Conservation (phyloP, 495 filamentous ascomycete species). For the Daldinia loculata region DNA sequence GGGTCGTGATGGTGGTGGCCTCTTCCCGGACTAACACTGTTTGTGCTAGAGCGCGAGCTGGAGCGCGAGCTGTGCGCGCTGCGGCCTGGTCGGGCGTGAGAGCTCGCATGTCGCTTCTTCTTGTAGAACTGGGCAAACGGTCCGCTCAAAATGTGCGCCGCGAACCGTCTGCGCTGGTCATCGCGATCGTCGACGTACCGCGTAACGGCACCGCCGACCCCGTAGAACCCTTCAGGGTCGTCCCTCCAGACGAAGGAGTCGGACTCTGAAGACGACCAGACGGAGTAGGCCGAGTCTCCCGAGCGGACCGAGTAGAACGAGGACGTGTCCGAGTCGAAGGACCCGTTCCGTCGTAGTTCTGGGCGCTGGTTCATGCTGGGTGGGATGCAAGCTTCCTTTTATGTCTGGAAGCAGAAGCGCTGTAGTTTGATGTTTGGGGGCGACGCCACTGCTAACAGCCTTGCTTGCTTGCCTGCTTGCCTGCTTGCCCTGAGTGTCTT, state of each 20-base stretch:
- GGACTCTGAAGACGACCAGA: conserved; percentile 45
- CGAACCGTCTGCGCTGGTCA: conserved; percentile 33
- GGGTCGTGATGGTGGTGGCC: conserved; percentile 3
- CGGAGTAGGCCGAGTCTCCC: conserved; percentile 32
- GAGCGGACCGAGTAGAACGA: conserved; percentile 36
- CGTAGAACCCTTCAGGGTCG: conserved; percentile 39
- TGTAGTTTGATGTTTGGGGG: conserved; percentile 8
- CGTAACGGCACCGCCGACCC: conserved; percentile 45
- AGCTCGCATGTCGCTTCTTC: conserved; percentile 31
- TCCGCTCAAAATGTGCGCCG: conserved; percentile 42
- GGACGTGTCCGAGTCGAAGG: conserved; percentile 37
- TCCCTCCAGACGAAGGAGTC: conserved; percentile 44
- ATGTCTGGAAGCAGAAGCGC: not conserved
- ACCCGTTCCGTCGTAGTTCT: conserved; percentile 18
- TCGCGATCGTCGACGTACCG: conserved; percentile 42
- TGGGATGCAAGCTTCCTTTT: conserved; percentile 19
- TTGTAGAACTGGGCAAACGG: conserved; percentile 44
- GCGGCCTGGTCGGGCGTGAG: conserved; percentile 25
- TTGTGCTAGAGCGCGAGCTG: conserved; percentile 14
- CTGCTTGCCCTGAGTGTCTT: not conserved
- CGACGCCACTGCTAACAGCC: conserved; percentile 1
- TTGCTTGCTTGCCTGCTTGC: not conserved
- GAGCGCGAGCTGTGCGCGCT: conserved; percentile 23
- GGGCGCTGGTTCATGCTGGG: conserved; percentile 31
- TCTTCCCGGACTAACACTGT: conserved; percentile 9